Percentiles rank a stretch among this genome's conserved stretches.
Conservation (phyloP, 768 basidiomycete genomes). For the Suillus placidus region DNA sequence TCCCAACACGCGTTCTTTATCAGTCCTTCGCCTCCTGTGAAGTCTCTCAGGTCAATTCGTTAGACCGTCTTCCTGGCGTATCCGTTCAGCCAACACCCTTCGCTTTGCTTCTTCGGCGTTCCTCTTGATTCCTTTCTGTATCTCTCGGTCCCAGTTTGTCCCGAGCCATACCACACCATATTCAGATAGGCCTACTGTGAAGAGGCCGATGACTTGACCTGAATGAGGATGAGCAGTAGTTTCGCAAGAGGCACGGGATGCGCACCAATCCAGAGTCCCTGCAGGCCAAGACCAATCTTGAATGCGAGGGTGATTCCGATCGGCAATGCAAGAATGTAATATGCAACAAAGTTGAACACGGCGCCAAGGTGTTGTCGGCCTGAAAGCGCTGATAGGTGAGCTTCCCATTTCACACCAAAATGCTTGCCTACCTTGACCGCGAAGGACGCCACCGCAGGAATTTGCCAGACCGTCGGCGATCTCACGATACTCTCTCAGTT, state of each 20-base stretch:
- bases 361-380: conserved; percentile 73
- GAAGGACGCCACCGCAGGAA: conserved; percentile 51
- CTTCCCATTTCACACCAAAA: no score
- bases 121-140: conserved; percentile 42
- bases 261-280: conserved; percentile 55
- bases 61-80: conserved; percentile 15
- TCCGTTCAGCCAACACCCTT: conserved; percentile 25
- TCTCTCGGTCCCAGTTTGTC: conserved; percentile 51
- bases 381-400: conserved; percentile 20
- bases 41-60: conserved; percentile 21
- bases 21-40: conserved; percentile 1
- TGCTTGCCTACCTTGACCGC: conserved; percentile 44
- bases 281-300: conserved; percentile 42
- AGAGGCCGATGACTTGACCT: conserved; percentile 77
- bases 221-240: conserved; percentile 18
- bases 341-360: conserved; percentile 70
- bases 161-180: conserved; percentile 61
- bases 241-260: neutral
- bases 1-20: conserved; percentile 7
- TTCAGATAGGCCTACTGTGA: conserved; percentile 70
- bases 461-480: conserved; percentile 56
- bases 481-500: conserved; percentile 24
- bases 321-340: conserved; percentile 56
- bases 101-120: conserved; percentile 38
- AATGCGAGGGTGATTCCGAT: conserved; percentile 57